These are phyloP conservation scores for Bacidia gigantensis DNA, from an alignment of 495 filamentous ascomycete species.

Conservation along the genomic window DNA sequence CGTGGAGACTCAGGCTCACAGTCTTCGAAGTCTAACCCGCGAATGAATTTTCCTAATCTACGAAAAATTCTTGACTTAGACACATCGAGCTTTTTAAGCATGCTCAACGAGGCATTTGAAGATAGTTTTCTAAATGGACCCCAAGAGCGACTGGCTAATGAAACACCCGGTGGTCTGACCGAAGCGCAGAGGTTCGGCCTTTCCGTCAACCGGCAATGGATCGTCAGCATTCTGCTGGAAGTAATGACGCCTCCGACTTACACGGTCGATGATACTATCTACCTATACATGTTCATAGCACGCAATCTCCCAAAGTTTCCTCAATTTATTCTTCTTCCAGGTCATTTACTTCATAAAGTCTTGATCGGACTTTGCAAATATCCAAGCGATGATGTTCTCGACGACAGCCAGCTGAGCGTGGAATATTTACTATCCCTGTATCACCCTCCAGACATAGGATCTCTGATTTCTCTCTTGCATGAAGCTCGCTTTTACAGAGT, in stretches of 20 bases:
- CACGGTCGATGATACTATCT: slow-evolving; percentile 69
- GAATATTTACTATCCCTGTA: slow-evolving; percentile 93
- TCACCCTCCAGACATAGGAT: slow-evolving; percentile 67
- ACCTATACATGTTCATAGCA: slow-evolving; percentile 95
- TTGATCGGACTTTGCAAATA: slow-evolving; percentile 73
- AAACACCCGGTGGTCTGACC: slow-evolving; percentile 35
- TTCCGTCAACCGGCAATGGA: slow-evolving; percentile 77
- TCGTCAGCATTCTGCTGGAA: slow-evolving; percentile 78
- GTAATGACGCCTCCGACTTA: slow-evolving; percentile 68
- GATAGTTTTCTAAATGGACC: slow-evolving; percentile 80
- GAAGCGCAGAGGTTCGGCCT: slow-evolving; percentile 53
- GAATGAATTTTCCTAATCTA: slow-evolving; percentile 54
- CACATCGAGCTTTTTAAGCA: slow-evolving; percentile 81
- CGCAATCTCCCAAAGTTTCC: slow-evolving; percentile 93
- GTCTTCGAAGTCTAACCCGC: slow-evolving; percentile 3
- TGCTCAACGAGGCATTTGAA: slow-evolving; percentile 94
- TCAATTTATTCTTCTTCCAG: slow-evolving; percentile 83
- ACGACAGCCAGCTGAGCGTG: slow-evolving; percentile 88
- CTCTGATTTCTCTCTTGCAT: slow-evolving; percentile 61
- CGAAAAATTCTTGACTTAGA: slow-evolving; percentile 76
- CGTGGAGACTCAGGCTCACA: background rate
- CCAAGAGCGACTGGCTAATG: slow-evolving; percentile 40
- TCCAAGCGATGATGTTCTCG: slow-evolving; percentile 65
- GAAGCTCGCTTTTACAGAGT: slow-evolving; percentile 85
- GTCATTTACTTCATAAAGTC: slow-evolving; percentile 68